Evolutionary conservation across 106 monocot genomes (phyloP), one percentile per base, ranked within the genome.

Genomic region (Allium fistulosum): DNA sequence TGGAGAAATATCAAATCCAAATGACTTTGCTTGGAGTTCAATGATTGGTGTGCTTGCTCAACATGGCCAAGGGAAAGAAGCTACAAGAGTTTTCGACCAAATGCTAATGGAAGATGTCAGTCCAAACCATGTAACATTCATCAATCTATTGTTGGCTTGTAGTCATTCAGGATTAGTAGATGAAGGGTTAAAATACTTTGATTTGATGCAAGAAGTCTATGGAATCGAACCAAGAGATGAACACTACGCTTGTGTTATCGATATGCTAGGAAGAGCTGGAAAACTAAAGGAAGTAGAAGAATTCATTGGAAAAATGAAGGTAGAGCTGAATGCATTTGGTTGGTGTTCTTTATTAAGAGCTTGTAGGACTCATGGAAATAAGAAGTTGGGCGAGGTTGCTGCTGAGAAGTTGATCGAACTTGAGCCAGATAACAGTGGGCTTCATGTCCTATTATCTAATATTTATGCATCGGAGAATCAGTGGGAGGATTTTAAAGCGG

Each of bases 271-370:
- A 8, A 65, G 85, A 69, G 81, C 85, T 9, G 81, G 85, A 59
- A 78, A 71, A 61, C 78, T 85, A 18, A 3, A 61, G 49, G 81
- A 85, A 70, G 81, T 63, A 1, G 55, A 72, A 56, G 75, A 78
- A 17, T 85, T 85, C 49, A 85, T 85, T 51, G 8, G 22, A 7
- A 64, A 15, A 61, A 85, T 85, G 85, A 80, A 77, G 9, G 11
- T 71, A 9, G 66, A 85, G 65, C 85, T 81, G 3, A 85, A 78
- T 73, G 85, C 85, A 27, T 73, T 63, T 68, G 81, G 68, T 2
- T 86, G 80, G 83, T 83, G 86, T 17, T 82, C 90, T 70, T 68
- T 86, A 79, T 79, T 90, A 7, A 83, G 83, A 60, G 83, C 83
- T 8, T 90, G 90, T 68, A 75, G 66, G 66, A 86, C 64, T 8